phyloP scores from a whole-genome alignment of 768 basidiomycete species.

The Suillus hirtellus region DNA sequence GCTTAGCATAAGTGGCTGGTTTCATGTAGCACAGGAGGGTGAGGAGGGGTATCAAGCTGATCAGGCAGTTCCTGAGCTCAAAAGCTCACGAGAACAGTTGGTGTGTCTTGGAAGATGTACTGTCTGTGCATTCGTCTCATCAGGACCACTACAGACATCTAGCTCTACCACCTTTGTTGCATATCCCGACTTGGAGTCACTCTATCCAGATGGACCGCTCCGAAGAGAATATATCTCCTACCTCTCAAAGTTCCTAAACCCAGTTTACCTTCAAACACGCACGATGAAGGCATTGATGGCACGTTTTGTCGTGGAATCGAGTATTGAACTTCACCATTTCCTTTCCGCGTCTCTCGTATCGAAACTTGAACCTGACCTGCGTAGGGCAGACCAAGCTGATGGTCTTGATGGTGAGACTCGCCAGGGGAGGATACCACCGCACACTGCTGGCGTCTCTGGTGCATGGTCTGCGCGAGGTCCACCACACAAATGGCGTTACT shows the following conservation, averaged over 20 bases:
- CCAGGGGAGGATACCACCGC: constrained; percentile 57
- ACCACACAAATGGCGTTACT: constrained; percentile 94
- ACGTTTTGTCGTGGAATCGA: constrained; percentile 85
- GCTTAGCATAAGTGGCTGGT: constrained; percentile 95
- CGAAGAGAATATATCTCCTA: constrained; percentile 63
- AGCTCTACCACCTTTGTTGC: constrained; percentile 59
- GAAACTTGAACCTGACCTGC: constrained; percentile 64
- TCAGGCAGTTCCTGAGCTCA: constrained; percentile 42
- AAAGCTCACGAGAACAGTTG: constrained; percentile 91
- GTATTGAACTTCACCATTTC: constrained; percentile 87
- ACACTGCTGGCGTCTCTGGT: constrained; percentile 58
- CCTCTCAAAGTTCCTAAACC: constrained; percentile 84
- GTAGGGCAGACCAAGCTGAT: constrained; percentile 63
- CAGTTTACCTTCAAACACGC: constrained; percentile 82
- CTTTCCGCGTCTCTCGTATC: constrained; percentile 67
- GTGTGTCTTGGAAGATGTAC: constrained; percentile 49
- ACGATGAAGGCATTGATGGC: constrained; percentile 78
- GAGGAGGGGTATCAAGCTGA: constrained; percentile 82
- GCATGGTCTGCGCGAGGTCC: constrained; percentile 81
- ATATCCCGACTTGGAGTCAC: constrained; percentile 52
- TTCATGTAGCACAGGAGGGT: constrained; percentile 87
- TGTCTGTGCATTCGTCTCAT: constrained; percentile 11
- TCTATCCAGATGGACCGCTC: constrained; percentile 52
- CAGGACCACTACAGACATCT: constrained; percentile 47
- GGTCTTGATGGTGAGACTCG: constrained; percentile 56